These are phyloP conservation scores for Aspergillus glaucus DNA, from an alignment of 2,329 filamentous ascomycete genomes.

Conservation along the genomic window DNA sequence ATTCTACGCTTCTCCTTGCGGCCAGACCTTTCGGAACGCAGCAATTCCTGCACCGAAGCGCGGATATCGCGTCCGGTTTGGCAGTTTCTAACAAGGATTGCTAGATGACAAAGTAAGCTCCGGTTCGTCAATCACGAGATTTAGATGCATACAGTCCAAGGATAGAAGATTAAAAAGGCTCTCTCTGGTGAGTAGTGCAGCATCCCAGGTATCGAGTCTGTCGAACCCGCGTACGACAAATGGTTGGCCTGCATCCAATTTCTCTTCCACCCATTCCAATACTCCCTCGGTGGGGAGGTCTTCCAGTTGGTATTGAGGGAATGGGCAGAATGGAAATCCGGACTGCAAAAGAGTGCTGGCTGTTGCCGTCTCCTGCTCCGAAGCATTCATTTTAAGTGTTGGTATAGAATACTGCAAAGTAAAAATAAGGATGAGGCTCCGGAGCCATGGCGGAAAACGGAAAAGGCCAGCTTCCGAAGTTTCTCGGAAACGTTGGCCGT, in stretches of 20 bases:
- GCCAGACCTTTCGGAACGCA: constrained; percentile 19
- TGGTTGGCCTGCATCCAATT: constrained; percentile 25
- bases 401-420: no score
- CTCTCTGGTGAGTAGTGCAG: constrained; percentile 21
- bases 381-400: not conserved
- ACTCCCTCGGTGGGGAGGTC: constrained; percentile 2
- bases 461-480: no score
- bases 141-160: constrained; percentile 21
- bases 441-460: no score
- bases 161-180: constrained; percentile 25
- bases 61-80: constrained; percentile 27
- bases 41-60: constrained; percentile 27
- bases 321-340: constrained; percentile 11
- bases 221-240: constrained; percentile 31
- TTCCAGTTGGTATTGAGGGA: constrained; percentile 14
- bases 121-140: not conserved
- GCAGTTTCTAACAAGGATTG: constrained; percentile 30
- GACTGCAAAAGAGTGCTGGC: constrained; percentile 6
- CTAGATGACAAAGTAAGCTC: constrained; percentile 6
- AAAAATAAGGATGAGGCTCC: no score
- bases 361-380: not conserved
- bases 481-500: no score
- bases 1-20: constrained; percentile 1
- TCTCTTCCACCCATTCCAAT: constrained; percentile 23
- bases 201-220: constrained; percentile 22